Conservation (phyloP, 331 rosid species). For the Dryas integrifolia region DNA sequence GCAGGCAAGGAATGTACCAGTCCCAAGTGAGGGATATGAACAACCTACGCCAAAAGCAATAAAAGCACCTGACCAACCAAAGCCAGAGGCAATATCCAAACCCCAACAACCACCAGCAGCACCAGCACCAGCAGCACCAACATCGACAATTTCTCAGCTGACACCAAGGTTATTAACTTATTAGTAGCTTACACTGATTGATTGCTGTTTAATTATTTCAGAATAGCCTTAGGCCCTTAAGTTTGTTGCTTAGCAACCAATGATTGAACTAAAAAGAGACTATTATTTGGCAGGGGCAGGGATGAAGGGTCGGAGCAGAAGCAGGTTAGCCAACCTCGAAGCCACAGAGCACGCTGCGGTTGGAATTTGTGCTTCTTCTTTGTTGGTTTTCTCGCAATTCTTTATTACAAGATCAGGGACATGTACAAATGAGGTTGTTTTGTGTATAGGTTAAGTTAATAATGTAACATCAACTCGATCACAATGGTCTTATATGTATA, state of each 20-base stretch:
- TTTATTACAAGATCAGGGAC: constrained; percentile 14
- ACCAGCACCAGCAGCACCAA: constrained; percentile 10
- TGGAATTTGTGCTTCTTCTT: constrained; percentile 6
- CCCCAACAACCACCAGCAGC: not conserved
- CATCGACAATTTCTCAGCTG: constrained; percentile 21
- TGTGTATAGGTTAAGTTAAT: not conserved
- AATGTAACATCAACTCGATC: not conserved
- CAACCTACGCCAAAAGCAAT: constrained; percentile 12
- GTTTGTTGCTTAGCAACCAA: too few species aligned
- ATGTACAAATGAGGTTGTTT: not conserved
- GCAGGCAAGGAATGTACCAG: constrained; percentile 57
- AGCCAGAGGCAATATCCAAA: not conserved
- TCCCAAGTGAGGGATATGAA: constrained; percentile 50
- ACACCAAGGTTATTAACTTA: constrained; percentile 27
- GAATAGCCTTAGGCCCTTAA: too few species aligned
- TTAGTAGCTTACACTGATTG: too few species aligned
- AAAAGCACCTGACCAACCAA: not conserved
- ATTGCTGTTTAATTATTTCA: too few species aligned
- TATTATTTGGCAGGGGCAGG: not conserved
- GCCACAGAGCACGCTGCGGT: not conserved
- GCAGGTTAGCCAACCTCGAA: not conserved
- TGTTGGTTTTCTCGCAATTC: not conserved
- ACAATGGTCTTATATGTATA: too few species aligned
- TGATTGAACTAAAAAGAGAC: too few species aligned
- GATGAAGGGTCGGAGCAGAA: not conserved